Evolutionary conservation across 2,329 filamentous ascomycete genomes (phyloP).

Genomic region (Epicoccum sorghinum): DNA sequence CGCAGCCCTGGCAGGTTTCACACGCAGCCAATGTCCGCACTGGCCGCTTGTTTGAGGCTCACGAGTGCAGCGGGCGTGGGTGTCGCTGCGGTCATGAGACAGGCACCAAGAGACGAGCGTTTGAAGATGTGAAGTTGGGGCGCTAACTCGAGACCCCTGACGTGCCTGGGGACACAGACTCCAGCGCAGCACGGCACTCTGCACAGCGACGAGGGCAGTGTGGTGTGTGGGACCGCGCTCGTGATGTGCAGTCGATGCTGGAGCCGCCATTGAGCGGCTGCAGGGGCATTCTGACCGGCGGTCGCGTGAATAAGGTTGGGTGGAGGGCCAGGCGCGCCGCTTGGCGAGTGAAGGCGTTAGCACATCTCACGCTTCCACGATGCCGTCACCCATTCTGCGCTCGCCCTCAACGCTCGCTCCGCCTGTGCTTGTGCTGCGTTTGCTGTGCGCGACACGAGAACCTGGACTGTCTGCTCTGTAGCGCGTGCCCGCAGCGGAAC

Average conservation of each 20-base stretch:
- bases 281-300: conserved; percentile 1
- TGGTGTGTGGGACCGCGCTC: conserved; percentile 1
- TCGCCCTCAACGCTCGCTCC: conserved; percentile 3
- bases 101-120: conserved; percentile 6
- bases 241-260: conserved; percentile 4
- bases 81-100: conserved; percentile 15
- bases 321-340: not conserved
- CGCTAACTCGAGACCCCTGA: conserved; percentile 9
- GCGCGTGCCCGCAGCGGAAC: conserved; percentile 1
- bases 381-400: conserved; percentile 4
- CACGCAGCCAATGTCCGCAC: conserved; percentile 8
- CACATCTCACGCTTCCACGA: conserved; percentile 4
- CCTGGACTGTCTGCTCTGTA: not conserved
- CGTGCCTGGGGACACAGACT: conserved; percentile 1
- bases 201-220: not conserved
- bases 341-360: conserved; percentile 10
- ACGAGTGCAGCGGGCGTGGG: conserved; percentile 2
- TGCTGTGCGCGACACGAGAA: conserved; percentile 5
- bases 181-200: not conserved
- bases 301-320: conserved; percentile 10
- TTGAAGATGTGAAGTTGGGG: conserved; percentile 8
- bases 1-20: not conserved
- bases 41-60: conserved; percentile 11
- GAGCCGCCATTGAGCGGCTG: conserved; percentile 10
- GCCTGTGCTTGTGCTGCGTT: conserved; percentile 8